Evolutionary conservation across 2,329 filamentous ascomycete genomes (phyloP), one percentile per base, ranked within the genome.

Genomic region (Bretziella fagacearum): DNA sequence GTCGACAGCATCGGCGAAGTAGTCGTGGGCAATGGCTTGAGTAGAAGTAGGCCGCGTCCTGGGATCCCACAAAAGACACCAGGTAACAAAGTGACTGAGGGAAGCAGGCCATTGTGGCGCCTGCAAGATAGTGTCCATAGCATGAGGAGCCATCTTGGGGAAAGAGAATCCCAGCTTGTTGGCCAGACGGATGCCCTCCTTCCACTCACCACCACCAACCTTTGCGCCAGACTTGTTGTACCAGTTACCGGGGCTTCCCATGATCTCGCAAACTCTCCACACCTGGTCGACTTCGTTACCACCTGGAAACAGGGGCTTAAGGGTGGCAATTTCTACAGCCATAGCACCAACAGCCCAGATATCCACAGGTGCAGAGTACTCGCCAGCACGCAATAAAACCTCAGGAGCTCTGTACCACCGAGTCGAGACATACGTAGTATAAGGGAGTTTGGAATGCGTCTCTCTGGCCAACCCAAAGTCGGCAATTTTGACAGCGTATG

Each of bases 41-140:
- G 81, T 79, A 2, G 89, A 95, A 3, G 87, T 96, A 37, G 91
- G 91, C 51, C 91, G 75, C 57, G 69, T 78, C 66, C 87, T 93
- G 8, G 91, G 91, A 62, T 98, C 91, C 91, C 91, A 98, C 83
- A 96, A 91, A 54, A 98, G 65, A 63, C 91, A 98, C 86, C 86
- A 95, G 13, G 91, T 98, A 50, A 98, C 91, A 58, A 98, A 96
- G 50, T 93, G 77, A 57, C 81, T 82, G 47, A 98, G 71, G 17
- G 85, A 81, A 1, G 80, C 66, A 4, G 91, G 91, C 91, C 91
- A 98, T 58, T 94, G 84, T 13, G 91, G 86, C 22, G 82, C 62
- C 58, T 85, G 85, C 6, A 98, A 70, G 54, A 96, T 91, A 4
- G 85, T 93, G 56, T 96, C 89, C 75, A 98, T 85, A 15, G 89